phyloP scores from a whole-genome alignment of 345 rosid genomes.

The Citrus hindsii region DNA sequence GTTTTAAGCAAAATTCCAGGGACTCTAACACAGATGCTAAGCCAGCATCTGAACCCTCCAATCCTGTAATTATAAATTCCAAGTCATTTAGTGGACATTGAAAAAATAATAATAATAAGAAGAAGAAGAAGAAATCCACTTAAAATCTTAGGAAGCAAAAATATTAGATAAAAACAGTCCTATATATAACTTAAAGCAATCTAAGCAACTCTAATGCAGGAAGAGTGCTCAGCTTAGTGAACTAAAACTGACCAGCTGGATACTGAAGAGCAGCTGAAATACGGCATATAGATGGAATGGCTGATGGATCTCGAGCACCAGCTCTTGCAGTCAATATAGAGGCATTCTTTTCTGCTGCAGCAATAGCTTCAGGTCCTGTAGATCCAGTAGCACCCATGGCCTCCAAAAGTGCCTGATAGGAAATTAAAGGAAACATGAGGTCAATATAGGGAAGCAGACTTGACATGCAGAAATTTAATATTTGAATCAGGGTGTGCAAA shows the following conservation, averaged over 20 bases:
- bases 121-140: not conserved
- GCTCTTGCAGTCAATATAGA: conserved; percentile 94
- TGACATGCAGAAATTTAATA: not conserved
- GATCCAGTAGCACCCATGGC: conserved; percentile 88
- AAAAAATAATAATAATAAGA: not conserved
- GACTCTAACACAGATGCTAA: conserved; percentile 80
- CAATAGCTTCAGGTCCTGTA: conserved; percentile 84
- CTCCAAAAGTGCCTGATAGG: conserved; percentile 83
- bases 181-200: not conserved
- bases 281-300: conserved; percentile 95
- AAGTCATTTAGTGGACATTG: not conserved
- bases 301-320: conserved; percentile 98
- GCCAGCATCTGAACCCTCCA: conserved; percentile 93
- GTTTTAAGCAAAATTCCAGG: conserved; percentile 81
- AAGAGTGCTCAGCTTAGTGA: not conserved
- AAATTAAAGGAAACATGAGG: conserved; percentile 17
- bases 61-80: conserved; percentile 39
- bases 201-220: not conserved
- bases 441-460: conserved; percentile 10
- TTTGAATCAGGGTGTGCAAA: not conserved
- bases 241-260: conserved; percentile 66
- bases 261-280: conserved; percentile 94
- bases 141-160: not conserved
- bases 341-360: conserved; percentile 91
- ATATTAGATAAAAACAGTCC: not conserved